Conservation (phyloP, 768 basidiomycete species). For the Tulasnella sp. region DNA sequence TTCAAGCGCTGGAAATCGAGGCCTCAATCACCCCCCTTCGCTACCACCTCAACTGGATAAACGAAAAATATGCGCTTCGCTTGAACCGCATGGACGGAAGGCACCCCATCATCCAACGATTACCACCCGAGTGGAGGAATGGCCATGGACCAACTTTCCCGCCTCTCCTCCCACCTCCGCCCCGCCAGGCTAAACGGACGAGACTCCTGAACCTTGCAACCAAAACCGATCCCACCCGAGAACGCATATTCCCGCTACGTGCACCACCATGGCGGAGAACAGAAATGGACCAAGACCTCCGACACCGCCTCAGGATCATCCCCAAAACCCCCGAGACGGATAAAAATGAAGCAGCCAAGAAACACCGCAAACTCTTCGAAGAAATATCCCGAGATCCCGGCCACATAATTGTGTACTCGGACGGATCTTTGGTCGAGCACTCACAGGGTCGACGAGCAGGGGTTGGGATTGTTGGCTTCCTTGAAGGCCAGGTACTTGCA, state of each 20-base stretch:
- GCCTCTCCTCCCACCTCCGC: conserved; percentile 26
- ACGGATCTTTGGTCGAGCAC: conserved; percentile 34
- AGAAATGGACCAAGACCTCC: not conserved
- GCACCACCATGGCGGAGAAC: not conserved
- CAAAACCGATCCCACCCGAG: not conserved
- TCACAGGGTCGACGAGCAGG: conserved; percentile 27
- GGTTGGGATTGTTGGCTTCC: conserved; percentile 14
- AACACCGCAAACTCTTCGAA: conserved; percentile 7
- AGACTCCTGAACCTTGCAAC: not conserved
- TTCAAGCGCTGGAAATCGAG: conserved; percentile 44
- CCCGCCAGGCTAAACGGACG: not conserved
- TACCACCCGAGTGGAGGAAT: conserved; percentile 26
- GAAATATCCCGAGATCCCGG: not conserved
- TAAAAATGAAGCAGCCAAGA: conserved; percentile 27
- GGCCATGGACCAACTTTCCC: not conserved
- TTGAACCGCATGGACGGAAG: conserved; percentile 24
- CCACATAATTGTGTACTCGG: conserved; percentile 34
- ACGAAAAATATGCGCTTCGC: conserved; percentile 16
- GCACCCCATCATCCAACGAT: conserved; percentile 27
- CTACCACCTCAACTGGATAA: conserved; percentile 27
- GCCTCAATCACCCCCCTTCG: conserved; percentile 44
- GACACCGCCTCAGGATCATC: not conserved
- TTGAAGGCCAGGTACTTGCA: not conserved
- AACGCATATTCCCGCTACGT: not conserved
- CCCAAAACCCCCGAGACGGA: not conserved